Conservation (phyloP, 495 filamentous ascomycete genomes). For the Parmelia sp. region DNA sequence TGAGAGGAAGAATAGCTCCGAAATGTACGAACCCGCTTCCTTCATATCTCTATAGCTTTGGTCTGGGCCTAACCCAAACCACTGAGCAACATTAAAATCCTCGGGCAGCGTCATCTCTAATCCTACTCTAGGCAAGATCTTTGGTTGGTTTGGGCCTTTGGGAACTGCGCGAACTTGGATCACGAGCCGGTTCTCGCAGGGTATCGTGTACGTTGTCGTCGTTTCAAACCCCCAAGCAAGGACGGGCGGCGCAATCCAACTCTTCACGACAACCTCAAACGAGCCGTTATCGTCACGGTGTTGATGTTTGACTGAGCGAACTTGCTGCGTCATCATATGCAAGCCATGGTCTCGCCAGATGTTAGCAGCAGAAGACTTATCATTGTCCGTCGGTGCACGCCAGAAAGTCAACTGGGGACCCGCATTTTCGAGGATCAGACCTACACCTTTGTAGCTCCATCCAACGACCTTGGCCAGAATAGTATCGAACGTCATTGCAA, state of each 20-base stretch:
- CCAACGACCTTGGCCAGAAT: slow-evolving; percentile 19
- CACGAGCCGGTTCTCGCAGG: slow-evolving; percentile 35
- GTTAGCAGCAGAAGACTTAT: slow-evolving; percentile 41
- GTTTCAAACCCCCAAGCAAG: slow-evolving; percentile 51
- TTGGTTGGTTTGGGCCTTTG: slow-evolving; percentile 39
- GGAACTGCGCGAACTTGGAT: slow-evolving; percentile 41
- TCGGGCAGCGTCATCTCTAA: slow-evolving; percentile 42
- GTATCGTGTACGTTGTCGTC: slow-evolving; percentile 44
- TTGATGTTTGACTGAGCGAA: slow-evolving; percentile 35
- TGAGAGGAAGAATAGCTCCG: too few relatives aligned
- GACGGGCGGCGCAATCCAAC: slow-evolving; percentile 49
- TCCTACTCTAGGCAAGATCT: slow-evolving; percentile 52
- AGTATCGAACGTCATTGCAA: slow-evolving; percentile 25
- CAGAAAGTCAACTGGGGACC: slow-evolving; percentile 35
- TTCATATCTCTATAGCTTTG: slow-evolving; percentile 60
- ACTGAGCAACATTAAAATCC: slow-evolving; percentile 38
- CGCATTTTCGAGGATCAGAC: slow-evolving; percentile 21
- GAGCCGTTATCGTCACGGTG: slow-evolving; percentile 28
- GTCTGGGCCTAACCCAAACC: slow-evolving; percentile 58
- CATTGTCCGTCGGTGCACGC: slow-evolving; percentile 60
- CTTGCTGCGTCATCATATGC: slow-evolving; percentile 38
- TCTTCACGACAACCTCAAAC: slow-evolving; percentile 36
- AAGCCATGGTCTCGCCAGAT: slow-evolving; percentile 36
- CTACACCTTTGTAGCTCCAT: slow-evolving; percentile 21
- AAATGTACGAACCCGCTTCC: too few relatives aligned